Percentiles rank a stretch among this genome's conserved stretches.
Evolutionary conservation across 2,329 filamentous ascomycete species (phyloP).

Genomic region (Colletotrichum endophyticum): DNA sequence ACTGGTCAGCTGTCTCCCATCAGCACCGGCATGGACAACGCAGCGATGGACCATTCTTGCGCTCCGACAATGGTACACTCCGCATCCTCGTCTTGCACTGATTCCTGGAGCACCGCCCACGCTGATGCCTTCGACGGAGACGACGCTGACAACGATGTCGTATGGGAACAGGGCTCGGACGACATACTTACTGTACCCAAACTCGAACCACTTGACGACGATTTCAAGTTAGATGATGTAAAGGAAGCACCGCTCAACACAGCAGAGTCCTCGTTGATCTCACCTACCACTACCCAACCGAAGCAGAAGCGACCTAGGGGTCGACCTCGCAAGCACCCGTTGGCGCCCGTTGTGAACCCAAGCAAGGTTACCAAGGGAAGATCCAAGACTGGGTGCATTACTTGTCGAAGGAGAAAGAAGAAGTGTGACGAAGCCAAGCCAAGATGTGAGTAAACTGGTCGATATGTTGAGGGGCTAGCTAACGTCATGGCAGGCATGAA

Average conservation of each 20-base stretch:
- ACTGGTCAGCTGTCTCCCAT: slow-evolving; percentile 58
- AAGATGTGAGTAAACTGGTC: slow-evolving; percentile 55
- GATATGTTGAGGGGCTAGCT: background rate
- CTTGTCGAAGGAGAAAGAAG: slow-evolving; percentile 73
- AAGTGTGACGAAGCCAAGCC: slow-evolving; percentile 75
- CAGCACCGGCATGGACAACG: slow-evolving; percentile 53
- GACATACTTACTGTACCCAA: slow-evolving; percentile 57
- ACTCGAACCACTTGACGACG: slow-evolving; percentile 61
- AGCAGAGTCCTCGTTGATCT: slow-evolving; percentile 7
- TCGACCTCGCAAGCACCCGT: slow-evolving; percentile 80
- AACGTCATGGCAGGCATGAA: slow-evolving; percentile 67
- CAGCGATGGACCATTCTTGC: slow-evolving; percentile 39
- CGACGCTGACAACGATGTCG: slow-evolving; percentile 43
- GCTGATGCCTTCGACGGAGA: slow-evolving; percentile 36
- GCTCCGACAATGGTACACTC: slow-evolving; percentile 50
- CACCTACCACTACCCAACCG: slow-evolving; percentile 26
- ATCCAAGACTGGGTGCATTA: slow-evolving; percentile 73
- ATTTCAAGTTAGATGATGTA: slow-evolving; percentile 57
- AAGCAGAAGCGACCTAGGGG: slow-evolving; percentile 74
- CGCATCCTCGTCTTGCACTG: slow-evolving; percentile 49
- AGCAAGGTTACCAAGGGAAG: slow-evolving; percentile 80
- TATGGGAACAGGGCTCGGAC: slow-evolving; percentile 53
- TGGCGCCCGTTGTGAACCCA: slow-evolving; percentile 59
- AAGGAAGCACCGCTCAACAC: slow-evolving; percentile 46
- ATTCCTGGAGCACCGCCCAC: slow-evolving; percentile 49